Evolutionary conservation across 345 rosid genomes (phyloP), one percentile per base, ranked within the genome.

Genomic region (Hibiscus tridactylites): DNA sequence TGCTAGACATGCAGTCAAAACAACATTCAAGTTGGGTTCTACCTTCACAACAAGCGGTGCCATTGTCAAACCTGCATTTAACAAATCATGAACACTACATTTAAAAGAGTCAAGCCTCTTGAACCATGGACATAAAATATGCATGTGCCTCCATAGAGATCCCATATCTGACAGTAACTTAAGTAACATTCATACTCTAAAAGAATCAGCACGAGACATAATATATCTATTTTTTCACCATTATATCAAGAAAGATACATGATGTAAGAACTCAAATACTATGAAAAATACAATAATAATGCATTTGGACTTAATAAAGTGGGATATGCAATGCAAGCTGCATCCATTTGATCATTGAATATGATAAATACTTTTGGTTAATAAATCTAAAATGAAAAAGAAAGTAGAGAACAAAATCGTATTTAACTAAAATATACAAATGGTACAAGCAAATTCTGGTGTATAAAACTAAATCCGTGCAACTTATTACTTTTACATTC

Each of bases 41-140:
- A 95, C 99, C 74, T 81, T 89, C 79, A 96, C 84, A 75, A 89
- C 77, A 12, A 96, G 98, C 19, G 98, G 99, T 62, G 98, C 98
- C 83, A 96, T 71, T 6, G 96, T 66, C 80, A 96, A 86, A 72
- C 94, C 99, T 96, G 94, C 77, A 82, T 57, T 65, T 69, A 66
- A 68, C 44, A 59, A 71, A 71, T 71, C 69, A 74, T 15, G 11
- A 17, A 19, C 16, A 68, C 29, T 31, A 47, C n/a, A 50, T 28
- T 29, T 56, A 72, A 68, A 29, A 13, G 28, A 65, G 65, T 57
- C 59, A 68, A 46, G 62, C 61, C 26, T 66, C 44, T 63, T 8
- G 19, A 12, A 15, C 52, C 53, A 5, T 54, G 60, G 12, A 19
- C 19, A 54, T 19, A 54, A 2, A 54, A 54, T 19, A 54, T 54